Base-by-base conservation (phyloP, 345 rosid species). In the Aquilaria malaccensis region DNA sequence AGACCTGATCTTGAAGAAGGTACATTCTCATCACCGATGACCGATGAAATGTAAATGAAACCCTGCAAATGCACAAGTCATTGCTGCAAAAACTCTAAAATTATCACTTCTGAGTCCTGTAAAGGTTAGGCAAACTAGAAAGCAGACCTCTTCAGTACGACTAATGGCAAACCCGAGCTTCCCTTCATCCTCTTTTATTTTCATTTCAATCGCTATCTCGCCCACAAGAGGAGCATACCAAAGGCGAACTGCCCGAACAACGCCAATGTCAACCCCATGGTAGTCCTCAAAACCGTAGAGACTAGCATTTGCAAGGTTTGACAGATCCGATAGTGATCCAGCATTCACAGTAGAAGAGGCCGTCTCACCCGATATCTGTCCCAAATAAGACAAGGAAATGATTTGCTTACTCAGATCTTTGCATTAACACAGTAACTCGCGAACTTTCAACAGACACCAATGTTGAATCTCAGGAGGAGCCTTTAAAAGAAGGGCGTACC, bases 121-220 rank as follows among this genome's bases (percentile, higher is more conserved):
- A 22, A 22, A 22, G 22, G 22, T 1, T 22, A 22, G 22, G 22
- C 22, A 45, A 50, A 33, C 48, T n/a, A 30, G 13, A 41, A 22
- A 22, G 22, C 14, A 13, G 57, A 93, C 98, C 94, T 94, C 99
- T 79, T 88, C 96, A 11, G 99, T 90, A 65, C 99, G 95, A 76
- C 99, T 90, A 70, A 94, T 90, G 72, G 99, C 92, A 51, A 94
- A 94, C 0, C 99, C 99, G 0, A 94, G 99, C 80, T 86, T 94
- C 31, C 77, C 53, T 65, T 94, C 99, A 30, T 68, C 85, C 30
- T 94, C 97, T 70, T 63, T 65, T 30, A 94, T 80, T 75, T 73
- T 80, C 70, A 94, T 83, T 72, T 88, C 96, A 2, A 94, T 64
- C 0, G 90, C 71, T 9, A 65, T 75, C 69, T 94, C 99, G 55